phyloP scores from a whole-genome alignment of 495 filamentous ascomycete species.

The Lasiosphaeriaceae sp. region DNA sequence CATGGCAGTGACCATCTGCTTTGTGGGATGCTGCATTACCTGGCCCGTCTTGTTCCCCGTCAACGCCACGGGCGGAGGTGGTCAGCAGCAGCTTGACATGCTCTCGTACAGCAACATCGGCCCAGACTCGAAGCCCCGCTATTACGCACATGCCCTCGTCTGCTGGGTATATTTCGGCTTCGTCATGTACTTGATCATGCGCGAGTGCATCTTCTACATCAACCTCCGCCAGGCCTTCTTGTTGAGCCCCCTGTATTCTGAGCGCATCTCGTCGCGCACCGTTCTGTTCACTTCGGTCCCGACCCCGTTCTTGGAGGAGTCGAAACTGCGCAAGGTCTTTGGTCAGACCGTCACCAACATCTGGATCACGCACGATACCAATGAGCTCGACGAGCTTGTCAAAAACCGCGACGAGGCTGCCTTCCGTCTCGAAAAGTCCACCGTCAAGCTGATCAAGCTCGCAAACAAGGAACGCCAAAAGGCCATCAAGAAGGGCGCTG shows the following conservation, averaged over 20 bases:
- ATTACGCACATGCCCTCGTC: conserved; percentile 73
- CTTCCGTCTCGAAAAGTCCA: conserved; percentile 82
- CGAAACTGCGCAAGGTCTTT: conserved; percentile 73
- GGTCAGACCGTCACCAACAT: conserved; percentile 74
- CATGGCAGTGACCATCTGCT: conserved; percentile 64
- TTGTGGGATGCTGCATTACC: conserved; percentile 76
- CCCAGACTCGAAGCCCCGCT: conserved; percentile 44
- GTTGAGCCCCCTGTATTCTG: conserved; percentile 80
- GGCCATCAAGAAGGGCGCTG: conserved; percentile 64
- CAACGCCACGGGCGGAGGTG: conserved; percentile 73
- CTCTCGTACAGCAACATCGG: conserved; percentile 74
- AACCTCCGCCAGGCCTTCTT: conserved; percentile 94
- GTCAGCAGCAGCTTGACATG: conserved; percentile 66
- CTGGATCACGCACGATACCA: conserved; percentile 80
- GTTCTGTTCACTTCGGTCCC: conserved; percentile 91
- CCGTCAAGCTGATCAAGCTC: conserved; percentile 78
- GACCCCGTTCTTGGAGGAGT: conserved; percentile 64
- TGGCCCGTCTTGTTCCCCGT: conserved; percentile 85
- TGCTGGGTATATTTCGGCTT: conserved; percentile 79
- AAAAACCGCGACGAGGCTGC: conserved; percentile 79
- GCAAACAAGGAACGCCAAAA: conserved; percentile 77
- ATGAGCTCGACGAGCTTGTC: conserved; percentile 79
- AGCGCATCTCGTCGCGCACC: conserved; percentile 87
- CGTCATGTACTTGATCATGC: conserved; percentile 81
- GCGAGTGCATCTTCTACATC: conserved; percentile 91